Conservation (phyloP, 345 rosid species). For the Reutealis trisperma region DNA sequence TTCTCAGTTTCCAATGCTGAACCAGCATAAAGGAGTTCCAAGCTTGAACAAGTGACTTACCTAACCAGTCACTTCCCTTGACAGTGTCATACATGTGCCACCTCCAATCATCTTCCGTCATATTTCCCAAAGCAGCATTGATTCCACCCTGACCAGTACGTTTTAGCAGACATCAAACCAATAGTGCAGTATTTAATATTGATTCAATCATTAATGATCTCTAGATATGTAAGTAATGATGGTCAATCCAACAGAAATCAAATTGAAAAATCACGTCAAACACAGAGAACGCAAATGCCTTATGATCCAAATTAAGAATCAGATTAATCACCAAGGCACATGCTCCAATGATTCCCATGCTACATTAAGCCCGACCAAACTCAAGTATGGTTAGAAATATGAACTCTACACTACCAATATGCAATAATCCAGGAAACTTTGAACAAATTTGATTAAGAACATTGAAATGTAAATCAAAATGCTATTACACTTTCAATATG, state of each 20-base stretch:
- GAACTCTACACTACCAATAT: not conserved
- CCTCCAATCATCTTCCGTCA: constrained; percentile 98
- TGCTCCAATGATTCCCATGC: constrained; percentile 4
- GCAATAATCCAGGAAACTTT: not conserved
- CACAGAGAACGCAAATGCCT: not conserved
- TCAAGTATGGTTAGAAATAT: not conserved
- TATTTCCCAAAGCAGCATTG: constrained; percentile 97
- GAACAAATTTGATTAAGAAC: not conserved
- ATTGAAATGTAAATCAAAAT: not conserved
- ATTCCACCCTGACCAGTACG: constrained; percentile 75
- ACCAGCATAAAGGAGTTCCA: not conserved
- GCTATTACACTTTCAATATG: not conserved
- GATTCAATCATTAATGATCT: not conserved
- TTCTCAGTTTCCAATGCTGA: not conserved
- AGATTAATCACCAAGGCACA: not conserved
- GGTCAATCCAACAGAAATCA: not conserved
- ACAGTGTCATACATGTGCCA: constrained; percentile 99
- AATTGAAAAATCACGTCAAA: not conserved
- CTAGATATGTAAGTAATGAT: not conserved
- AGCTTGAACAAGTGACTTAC: constrained; percentile 36
- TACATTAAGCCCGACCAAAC: not conserved
- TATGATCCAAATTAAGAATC: not conserved
- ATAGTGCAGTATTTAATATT: not conserved
- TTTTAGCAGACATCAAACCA: constrained; percentile 8
- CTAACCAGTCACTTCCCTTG: constrained; percentile 99